Conservation (phyloP, 108 stramenopile genomes). For the Stephanodiscus minutulus region DNA sequence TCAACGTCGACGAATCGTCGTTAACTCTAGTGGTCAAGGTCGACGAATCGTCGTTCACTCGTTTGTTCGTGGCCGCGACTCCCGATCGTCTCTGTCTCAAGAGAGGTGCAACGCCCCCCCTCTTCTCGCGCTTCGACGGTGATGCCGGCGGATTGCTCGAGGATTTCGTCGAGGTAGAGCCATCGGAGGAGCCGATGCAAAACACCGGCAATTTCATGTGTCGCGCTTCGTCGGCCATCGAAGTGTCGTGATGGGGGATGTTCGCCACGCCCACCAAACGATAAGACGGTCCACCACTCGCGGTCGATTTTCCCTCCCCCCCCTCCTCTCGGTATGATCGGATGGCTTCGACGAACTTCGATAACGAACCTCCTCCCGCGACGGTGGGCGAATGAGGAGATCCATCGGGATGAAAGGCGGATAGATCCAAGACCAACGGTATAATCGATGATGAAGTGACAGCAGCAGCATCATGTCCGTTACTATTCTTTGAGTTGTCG, state of each 20-base stretch:
- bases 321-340: background rate
- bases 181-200: constrained; percentile 3
- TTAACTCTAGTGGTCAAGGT: background rate
- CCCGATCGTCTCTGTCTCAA: constrained; percentile 23
- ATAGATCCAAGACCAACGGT: constrained; percentile 30
- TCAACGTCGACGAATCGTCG: background rate
- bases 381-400: constrained; percentile 13
- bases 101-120: constrained; percentile 26
- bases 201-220: constrained; percentile 2
- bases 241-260: background rate
- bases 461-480: background rate
- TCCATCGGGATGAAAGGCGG: constrained; percentile 36
- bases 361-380: constrained; percentile 5
- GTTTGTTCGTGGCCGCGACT: constrained; percentile 1
- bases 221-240: constrained; percentile 6
- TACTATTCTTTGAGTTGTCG: background rate
- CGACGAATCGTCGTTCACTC: background rate
- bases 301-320: background rate
- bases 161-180: background rate
- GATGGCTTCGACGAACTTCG: constrained; percentile 20
- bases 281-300: background rate
- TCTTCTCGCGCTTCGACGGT: constrained; percentile 11
- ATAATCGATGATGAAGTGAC: constrained; percentile 1
- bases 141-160: background rate
- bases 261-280: constrained; percentile 18